Evolutionary conservation across 805 yeast genomes (phyloP).

Genomic region (Yarrowia bubula): DNA sequence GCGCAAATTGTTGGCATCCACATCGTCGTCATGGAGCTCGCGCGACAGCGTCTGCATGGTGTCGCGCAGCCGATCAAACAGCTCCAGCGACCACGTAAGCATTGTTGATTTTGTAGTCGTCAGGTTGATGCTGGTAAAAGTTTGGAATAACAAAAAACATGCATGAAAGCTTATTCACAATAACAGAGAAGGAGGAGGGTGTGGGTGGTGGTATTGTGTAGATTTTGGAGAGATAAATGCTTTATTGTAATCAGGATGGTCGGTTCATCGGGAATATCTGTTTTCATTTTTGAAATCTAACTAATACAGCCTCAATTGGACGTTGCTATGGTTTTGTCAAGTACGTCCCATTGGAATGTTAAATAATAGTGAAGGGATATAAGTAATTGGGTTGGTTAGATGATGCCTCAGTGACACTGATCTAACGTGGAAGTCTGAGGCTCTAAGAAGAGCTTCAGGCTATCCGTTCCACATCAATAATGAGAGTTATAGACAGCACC

Average conservation of each 20-base stretch:
- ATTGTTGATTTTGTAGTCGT: background rate
- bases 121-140: background rate
- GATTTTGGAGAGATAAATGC: too few relatives aligned
- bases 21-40: slow-evolving; percentile 3
- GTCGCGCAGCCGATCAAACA: slow-evolving; percentile 36
- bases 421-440: too few relatives aligned
- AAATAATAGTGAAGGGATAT: too few relatives aligned
- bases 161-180: background rate
- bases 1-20: slow-evolving; percentile 17
- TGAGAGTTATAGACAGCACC: too few relatives aligned
- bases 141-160: background rate
- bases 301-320: background rate
- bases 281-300: too few relatives aligned
- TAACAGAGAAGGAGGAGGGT: background rate
- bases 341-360: background rate
- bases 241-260: too few relatives aligned
- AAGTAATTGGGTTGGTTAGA: too few relatives aligned
- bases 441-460: too few relatives aligned
- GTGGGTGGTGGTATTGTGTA: background rate
- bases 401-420: too few relatives aligned
- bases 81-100: slow-evolving; percentile 28
- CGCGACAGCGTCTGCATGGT: slow-evolving; percentile 30
- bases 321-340: background rate
- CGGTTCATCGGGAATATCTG: too few relatives aligned
- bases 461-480: too few relatives aligned